Percentiles rank a stretch among this genome's conserved stretches.
Conservation (phyloP, 1,284 basidiomycete genomes). For the Flammula alnicola region DNA sequence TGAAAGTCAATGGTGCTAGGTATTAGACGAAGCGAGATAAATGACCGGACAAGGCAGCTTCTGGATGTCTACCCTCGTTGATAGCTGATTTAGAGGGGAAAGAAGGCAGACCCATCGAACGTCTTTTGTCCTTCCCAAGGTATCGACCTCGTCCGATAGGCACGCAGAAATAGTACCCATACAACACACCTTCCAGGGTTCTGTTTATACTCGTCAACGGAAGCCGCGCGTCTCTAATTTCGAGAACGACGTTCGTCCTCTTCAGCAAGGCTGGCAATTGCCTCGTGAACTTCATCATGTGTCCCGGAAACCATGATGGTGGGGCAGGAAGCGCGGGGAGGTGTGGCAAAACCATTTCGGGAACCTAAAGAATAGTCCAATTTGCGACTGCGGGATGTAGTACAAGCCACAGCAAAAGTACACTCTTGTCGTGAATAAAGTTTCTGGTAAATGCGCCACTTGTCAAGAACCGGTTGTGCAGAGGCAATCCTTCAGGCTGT, state of each 20-base stretch:
- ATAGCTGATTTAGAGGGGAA: constrained; percentile 10
- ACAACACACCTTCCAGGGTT: constrained; percentile 74
- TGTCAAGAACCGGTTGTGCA: constrained; percentile 9
- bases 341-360: constrained; percentile 32
- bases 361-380: neutral
- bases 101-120: constrained; percentile 2
- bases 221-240: constrained; percentile 91
- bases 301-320: constrained; percentile 97
- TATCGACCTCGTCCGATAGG: constrained; percentile 23
- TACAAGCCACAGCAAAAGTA: neutral
- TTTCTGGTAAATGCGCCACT: constrained; percentile 16
- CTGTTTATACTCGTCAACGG: constrained; percentile 95
- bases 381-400: neutral
- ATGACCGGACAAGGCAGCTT: constrained; percentile 13
- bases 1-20: constrained; percentile 20
- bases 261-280: constrained; percentile 78
- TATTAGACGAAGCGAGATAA: constrained; percentile 11
- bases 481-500: constrained; percentile 13
- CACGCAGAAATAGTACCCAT: constrained; percentile 23
- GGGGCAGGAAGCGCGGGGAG: constrained; percentile 67
- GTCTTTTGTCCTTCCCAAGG: constrained; percentile 5
- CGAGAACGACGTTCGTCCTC: constrained; percentile 90
- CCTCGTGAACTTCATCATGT: constrained; percentile 91
- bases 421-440: neutral
- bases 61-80: constrained; percentile 2